Base-by-base conservation (phyloP, 208 protist species). In the Leishmania turanica region DNA sequence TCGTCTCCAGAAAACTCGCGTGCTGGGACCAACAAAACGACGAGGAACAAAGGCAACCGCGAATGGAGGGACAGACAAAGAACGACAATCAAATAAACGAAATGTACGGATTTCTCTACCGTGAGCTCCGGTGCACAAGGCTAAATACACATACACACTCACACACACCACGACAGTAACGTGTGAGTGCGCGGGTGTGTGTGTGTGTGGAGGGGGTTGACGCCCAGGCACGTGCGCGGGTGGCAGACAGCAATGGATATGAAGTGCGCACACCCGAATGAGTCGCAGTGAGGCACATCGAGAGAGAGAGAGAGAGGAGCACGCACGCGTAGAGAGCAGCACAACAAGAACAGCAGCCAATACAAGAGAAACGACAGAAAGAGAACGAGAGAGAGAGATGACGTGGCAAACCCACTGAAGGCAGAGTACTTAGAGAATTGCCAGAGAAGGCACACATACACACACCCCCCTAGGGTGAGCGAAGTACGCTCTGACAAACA, bases 51-150 rank as follows among this genome's bases (percentile, higher is more conserved):
- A 69, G 37, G 19, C 31, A 3, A 53, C 54, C 40, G 49, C 37
- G 64, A 51, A 49, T 8, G 47, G 40, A 37, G 24, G 24, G 27
- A 56, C 17, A 75, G 69, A 77, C 45, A 73, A 42, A 58, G 27
- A 70, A 58, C 40, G 58, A 83, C 54, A 65, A 45, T 56, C 83
- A 56, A 84, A 75, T 75, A 87, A 77, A 79, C n/a, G 40, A 73
- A 73, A 53, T 73, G 69, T n/a, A 73, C 69, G 45, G 42, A 73
- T 51, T 53, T 27, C 47, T 73, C 13, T 73, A 53, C 69, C 45
- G 69, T 53, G 27, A 73, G 54, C 69, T 54, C 11, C 69, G 69
- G 45, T 73, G n/a, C 34, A 71, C 17, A 47, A n/a, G 2, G 42
- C 4, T 5, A 9, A 27, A 51, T 72, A 5, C 42, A 72, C 21